Evolutionary conservation across 805 yeast species (phyloP), one percentile per base, ranked within the genome.

Genomic region (Starmerella geochares): DNA sequence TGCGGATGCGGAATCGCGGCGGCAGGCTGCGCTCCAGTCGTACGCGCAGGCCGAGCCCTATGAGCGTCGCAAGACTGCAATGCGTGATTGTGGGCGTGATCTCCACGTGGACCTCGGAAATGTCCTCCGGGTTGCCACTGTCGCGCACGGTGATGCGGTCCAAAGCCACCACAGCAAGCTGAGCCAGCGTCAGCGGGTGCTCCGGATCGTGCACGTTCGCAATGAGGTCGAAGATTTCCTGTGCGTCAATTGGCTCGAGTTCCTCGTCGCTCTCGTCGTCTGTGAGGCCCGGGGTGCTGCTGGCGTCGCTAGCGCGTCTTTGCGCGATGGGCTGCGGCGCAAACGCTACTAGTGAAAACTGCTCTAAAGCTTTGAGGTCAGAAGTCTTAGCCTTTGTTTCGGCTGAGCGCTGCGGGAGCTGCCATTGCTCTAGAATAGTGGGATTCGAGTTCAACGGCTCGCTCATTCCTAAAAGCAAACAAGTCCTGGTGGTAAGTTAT

Each of bases 31-130:
- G 71, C 55, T 90, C 96, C 39, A 92, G 71, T 31, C 99, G 72
- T 1, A 92, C 97, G 46, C 96, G 72, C 48, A 92, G 86, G 0
- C 98, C 97, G 35, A 92, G 73, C 0, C 99, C 99, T 51, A 92
- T 92, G 44, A 92, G 74, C 0, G 98, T 92, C 0, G 98, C 98
- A 53, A 92, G 71, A 0, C 96, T 86, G 65, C 99, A 92, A 62
- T 92, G 99, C 3, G 97, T 92, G 59, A 92, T 90, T 0, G 99
- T 92, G 1, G 99, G 99, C 0, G 99, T 92, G 54, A 92, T 92
- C 58, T 76, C 78, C 25, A 92, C 86, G 20, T 78, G 60, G 0
- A 92, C 86, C 54, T 81, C 85, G 0, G 92, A 83, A 60, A 87
- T 78, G 32, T 75, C 74, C 27, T 70, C 58, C 23, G 62, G 58